Percentiles rank a stretch among this genome's conserved stretches.
Conservation (phyloP, 768 basidiomycete genomes). For the Lyophyllum decastes region DNA sequence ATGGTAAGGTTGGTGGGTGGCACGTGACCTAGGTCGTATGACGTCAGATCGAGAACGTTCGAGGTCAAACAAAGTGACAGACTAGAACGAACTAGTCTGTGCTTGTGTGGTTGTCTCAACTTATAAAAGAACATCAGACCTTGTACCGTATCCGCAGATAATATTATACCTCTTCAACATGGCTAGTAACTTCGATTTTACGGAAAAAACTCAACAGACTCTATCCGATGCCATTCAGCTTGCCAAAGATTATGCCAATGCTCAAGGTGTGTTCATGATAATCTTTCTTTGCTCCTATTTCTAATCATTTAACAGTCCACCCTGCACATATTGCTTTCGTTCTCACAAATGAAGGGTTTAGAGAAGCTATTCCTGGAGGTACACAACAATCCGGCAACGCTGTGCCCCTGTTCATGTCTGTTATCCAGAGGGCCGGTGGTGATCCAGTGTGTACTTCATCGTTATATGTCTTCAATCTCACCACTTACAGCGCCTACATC, state of each 20-base stretch:
- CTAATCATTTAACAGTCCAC: conserved; percentile 49
- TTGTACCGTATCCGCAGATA: too few relatives aligned
- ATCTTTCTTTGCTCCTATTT: background rate
- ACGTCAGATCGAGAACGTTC: conserved; percentile 1
- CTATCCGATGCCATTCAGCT: conserved; percentile 73
- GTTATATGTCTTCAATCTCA: background rate
- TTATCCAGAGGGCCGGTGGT: conserved; percentile 82
- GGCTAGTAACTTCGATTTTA: conserved; percentile 73
- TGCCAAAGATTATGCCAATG: conserved; percentile 83
- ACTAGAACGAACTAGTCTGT: too few relatives aligned
- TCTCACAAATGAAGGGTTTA: conserved; percentile 69
- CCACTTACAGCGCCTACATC: background rate
- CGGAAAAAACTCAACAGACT: conserved; percentile 78
- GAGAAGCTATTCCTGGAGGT: conserved; percentile 34
- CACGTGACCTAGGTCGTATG: background rate
- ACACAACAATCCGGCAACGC: conserved; percentile 25
- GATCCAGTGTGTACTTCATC: conserved; percentile 62
- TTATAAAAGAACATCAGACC: background rate
- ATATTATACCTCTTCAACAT: conserved; percentile 24
- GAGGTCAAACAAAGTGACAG: background rate
- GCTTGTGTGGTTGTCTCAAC: background rate
- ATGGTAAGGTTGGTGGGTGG: too few relatives aligned
- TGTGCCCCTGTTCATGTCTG: conserved; percentile 72
- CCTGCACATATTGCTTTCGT: conserved; percentile 84
- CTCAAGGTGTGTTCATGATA: conserved; percentile 57